Percentiles rank a stretch among this genome's conserved stretches.
Evolutionary conservation across 306 rosid species (phyloP).

Genomic region (Sechiopsis laciniata): DNA sequence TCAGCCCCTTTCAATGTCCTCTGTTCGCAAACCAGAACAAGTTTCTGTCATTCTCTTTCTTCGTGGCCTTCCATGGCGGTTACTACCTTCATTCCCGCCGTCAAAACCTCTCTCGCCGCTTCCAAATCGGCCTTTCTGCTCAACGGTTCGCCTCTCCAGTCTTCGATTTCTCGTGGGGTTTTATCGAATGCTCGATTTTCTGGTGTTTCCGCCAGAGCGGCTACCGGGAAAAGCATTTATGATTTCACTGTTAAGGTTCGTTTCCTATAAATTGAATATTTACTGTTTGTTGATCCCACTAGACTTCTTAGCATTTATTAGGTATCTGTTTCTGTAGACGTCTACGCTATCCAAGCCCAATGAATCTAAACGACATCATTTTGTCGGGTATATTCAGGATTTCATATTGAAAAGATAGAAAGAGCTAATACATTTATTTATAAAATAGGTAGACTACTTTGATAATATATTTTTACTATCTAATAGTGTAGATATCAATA

Average conservation of each 20-base stretch:
- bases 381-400: no score
- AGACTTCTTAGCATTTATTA: no score
- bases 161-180: slow-evolving; percentile 31
- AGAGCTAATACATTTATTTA: no score
- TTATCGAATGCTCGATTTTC: slow-evolving; percentile 37
- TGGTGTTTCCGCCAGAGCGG: slow-evolving; percentile 63
- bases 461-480: no score
- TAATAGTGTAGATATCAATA: no score
- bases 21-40: slow-evolving; percentile 25
- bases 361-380: no score
- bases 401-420: no score
- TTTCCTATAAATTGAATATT: no score
- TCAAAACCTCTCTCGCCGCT: slow-evolving; percentile 49
- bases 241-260: slow-evolving; percentile 79
- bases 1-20: slow-evolving; percentile 29
- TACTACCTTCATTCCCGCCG: slow-evolving; percentile 27
- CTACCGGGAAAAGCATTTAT: slow-evolving; percentile 63
- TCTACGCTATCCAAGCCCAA: no score
- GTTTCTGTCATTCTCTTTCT: slow-evolving; percentile 24
- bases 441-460: no score
- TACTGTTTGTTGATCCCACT: no score
- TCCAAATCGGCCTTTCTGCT: slow-evolving; percentile 49
- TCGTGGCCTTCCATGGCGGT: slow-evolving; percentile 32
- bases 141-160: slow-evolving; percentile 32
- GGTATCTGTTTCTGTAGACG: no score